Conservation (phyloP, 495 filamentous ascomycete species). For the Xylaria flabelliformis region DNA sequence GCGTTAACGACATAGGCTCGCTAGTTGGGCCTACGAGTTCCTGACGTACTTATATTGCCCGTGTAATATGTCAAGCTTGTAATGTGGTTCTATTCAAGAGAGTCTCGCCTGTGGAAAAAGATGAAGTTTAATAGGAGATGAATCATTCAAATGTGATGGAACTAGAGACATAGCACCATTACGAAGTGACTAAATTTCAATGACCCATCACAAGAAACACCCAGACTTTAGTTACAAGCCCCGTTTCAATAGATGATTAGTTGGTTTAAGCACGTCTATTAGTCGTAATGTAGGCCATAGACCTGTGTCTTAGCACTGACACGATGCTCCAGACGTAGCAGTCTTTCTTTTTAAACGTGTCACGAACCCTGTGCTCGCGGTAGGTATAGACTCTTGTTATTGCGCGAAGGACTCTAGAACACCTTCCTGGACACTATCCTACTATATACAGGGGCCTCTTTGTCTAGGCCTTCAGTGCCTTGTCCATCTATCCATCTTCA, state of each 20-base stretch:
- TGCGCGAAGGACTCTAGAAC: too few species aligned
- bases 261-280: too few species aligned
- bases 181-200: not conserved
- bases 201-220: not conserved
- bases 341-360: too few species aligned
- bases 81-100: not conserved
- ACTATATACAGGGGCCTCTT: too few species aligned
- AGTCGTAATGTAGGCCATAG: too few species aligned
- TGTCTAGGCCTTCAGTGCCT: too few species aligned
- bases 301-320: not conserved
- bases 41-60: not conserved
- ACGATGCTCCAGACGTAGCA: not conserved
- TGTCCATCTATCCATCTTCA: too few species aligned
- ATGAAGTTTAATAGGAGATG: not conserved
- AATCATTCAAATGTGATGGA: not conserved
- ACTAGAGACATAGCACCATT: not conserved
- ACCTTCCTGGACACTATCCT: too few species aligned
- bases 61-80: slow-evolving; percentile 15
- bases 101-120: not conserved
- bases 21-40: too few species aligned
- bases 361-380: too few species aligned
- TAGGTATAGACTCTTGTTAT: too few species aligned
- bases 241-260: not conserved
- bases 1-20: slow-evolving; percentile 51
- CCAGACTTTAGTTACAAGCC: not conserved